Evolutionary conservation across 2,329 filamentous ascomycete genomes (phyloP), one percentile per base, ranked within the genome.

Genomic region (Beauveria brongniartii): DNA sequence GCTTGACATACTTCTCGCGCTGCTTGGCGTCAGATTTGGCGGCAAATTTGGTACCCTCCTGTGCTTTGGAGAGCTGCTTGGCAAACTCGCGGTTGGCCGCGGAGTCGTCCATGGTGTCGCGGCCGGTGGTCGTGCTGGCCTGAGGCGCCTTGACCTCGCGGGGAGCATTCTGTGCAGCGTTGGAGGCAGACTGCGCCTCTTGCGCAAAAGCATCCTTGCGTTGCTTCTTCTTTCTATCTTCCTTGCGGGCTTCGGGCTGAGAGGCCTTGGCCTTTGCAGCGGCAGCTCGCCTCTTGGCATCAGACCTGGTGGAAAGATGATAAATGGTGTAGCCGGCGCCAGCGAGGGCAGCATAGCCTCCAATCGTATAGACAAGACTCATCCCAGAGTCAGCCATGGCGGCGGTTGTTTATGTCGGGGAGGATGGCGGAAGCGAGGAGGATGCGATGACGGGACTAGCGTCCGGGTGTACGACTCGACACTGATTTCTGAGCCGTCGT

Each of bases 21-120:
- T 87, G 88, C 74, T 87, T 87, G 16, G 80, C 75, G 65, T 82
- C 77, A 67, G 81, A 70, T 71, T 82, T 80, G 67, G 75, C 73
- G 63, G 74, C 77, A 67, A 84, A 82, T 69, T 83, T 83, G 64
- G 82, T 83, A 62, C 90, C 90, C 65, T 89, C 80, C 76, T 91
- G 88, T 55, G 87, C 81, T 67, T 82, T 87, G 61, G 84, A 78
- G 66, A 94, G 80, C 71, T 90, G 87, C 68, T 83, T 83, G 37
- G 91, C 91, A 72, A 94, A 93, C 66, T 92, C 89, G 68, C 82
- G 83, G 71, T 89, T 88, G 69, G 87, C 85, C 61, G 85, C 78
- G 50, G 82, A 82, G 62, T 88, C 85, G 62, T 88, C 81, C 7
- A 76, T 73, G 62, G 78, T 78, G 54, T 78, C 73, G 24, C 72